Evolutionary conservation across 306 rosid species (phyloP).

Genomic region (Vigna angularis): DNA sequence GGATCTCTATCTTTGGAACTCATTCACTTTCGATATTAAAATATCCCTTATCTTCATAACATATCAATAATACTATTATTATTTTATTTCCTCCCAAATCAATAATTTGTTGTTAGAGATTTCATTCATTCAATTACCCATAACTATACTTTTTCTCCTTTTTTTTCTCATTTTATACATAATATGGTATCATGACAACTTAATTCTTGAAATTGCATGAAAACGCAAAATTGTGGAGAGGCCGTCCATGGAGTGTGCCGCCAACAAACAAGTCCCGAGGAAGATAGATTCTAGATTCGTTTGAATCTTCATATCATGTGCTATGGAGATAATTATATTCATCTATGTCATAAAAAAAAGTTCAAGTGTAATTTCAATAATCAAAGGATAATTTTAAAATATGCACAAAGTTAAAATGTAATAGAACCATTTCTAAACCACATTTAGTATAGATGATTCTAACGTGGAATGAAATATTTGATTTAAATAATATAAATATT

Average conservation of each 20-base stretch:
- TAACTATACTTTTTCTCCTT: no score
- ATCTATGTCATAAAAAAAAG: neutral
- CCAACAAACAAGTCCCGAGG: slow-evolving; percentile 20
- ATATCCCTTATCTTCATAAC: slow-evolving; percentile 10
- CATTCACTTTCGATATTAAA: slow-evolving; percentile 8
- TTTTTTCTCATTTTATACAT: no score
- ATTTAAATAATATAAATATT: neutral
- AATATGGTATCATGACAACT: no score
- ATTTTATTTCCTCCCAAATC: no score
- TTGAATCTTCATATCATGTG: slow-evolving; percentile 28
- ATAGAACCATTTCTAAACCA: neutral
- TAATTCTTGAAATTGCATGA: neutral
- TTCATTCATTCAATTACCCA: neutral
- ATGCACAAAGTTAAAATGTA: neutral
- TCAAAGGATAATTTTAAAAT: neutral
- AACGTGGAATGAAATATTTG: neutral
- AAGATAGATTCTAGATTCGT: neutral
- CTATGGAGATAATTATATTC: neutral
- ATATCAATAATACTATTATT: neutral
- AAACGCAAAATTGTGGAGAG: neutral
- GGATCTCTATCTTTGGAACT: slow-evolving; percentile 8
- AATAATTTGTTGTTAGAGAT: no score
- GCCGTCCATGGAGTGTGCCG: neutral
- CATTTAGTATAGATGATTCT: neutral
- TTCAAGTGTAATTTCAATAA: neutral